These are phyloP conservation scores for Lathyrus tuberosus DNA, from an alignment of 306 rosid species.

Conservation along the genomic window DNA sequence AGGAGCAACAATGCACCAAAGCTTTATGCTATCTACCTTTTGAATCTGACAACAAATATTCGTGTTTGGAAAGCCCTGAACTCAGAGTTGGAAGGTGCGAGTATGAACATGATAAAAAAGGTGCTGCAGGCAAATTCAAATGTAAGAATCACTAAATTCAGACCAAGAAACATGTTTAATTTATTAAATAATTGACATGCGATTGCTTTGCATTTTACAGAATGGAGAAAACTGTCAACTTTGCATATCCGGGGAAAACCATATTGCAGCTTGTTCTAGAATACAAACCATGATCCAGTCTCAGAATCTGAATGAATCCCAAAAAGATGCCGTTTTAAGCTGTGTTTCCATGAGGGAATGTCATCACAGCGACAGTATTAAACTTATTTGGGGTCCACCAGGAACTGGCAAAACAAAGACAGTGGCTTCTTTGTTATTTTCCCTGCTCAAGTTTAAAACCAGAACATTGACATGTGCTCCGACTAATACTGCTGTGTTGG, in stretches of 20 bases:
- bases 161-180: background rate
- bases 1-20: slow-evolving; percentile 18
- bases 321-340: slow-evolving; percentile 50
- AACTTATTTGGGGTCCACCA: slow-evolving; percentile 78
- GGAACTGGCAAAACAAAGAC: slow-evolving; percentile 78
- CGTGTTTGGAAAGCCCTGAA: slow-evolving; percentile 49
- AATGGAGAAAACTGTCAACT: slow-evolving; percentile 36
- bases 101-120: slow-evolving; percentile 35
- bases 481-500: slow-evolving; percentile 59
- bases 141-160: slow-evolving; percentile 41
- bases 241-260: slow-evolving; percentile 21
- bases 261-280: background rate
- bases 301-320: slow-evolving; percentile 57
- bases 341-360: slow-evolving; percentile 48
- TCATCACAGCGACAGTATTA: slow-evolving; percentile 38
- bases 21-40: slow-evolving; percentile 38
- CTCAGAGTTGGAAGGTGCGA: slow-evolving; percentile 29
- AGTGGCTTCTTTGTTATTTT: slow-evolving; percentile 44
- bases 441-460: slow-evolving; percentile 43
- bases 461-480: slow-evolving; percentile 73
- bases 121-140: slow-evolving; percentile 44
- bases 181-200: background rate
- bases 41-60: slow-evolving; percentile 45
- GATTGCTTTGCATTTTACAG: slow-evolving; percentile 41
- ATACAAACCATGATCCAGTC: slow-evolving; percentile 12